Evolutionary conservation across 192 early-diverging fungal species (phyloP).

Genomic region (Backusella australiensis): DNA sequence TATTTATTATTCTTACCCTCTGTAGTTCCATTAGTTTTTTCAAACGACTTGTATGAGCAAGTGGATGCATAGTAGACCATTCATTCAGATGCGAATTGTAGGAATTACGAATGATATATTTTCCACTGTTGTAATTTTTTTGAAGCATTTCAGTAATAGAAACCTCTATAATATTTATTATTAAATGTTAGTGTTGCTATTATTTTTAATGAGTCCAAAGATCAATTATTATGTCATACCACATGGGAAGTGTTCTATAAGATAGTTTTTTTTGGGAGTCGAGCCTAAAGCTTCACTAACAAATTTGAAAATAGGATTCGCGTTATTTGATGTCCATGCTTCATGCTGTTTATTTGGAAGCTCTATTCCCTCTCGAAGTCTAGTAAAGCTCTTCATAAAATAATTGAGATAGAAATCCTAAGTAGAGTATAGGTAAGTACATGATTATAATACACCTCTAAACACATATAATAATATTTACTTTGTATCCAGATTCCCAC

Average conservation of each 20-base stretch:
- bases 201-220: neutral
- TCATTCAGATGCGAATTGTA: slow-evolving; percentile 42
- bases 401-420: slow-evolving; percentile 52
- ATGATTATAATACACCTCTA: neutral
- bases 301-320: slow-evolving; percentile 56
- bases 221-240: neutral
- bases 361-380: slow-evolving; percentile 40
- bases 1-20: slow-evolving; percentile 28
- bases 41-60: slow-evolving; percentile 41
- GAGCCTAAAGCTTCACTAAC: slow-evolving; percentile 39
- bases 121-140: neutral
- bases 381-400: slow-evolving; percentile 53
- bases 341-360: slow-evolving; percentile 39
- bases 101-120: slow-evolving; percentile 42
- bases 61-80: slow-evolving; percentile 48
- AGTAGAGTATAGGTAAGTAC: neutral
- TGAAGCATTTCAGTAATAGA: neutral
- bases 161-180: neutral
- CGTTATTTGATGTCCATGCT: slow-evolving; percentile 45
- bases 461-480: neutral
- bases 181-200: neutral
- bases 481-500: slow-evolving; percentile 51
- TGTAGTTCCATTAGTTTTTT: slow-evolving; percentile 41
- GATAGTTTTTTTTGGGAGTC: slow-evolving; percentile 16
- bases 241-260: slow-evolving; percentile 14